A percentile compares a stretch with the other conserved stretches of the same genome.
Evolutionary conservation across 176 grass and related monocot genomes (phyloP).

Genomic region (Eragrostis curvula): DNA sequence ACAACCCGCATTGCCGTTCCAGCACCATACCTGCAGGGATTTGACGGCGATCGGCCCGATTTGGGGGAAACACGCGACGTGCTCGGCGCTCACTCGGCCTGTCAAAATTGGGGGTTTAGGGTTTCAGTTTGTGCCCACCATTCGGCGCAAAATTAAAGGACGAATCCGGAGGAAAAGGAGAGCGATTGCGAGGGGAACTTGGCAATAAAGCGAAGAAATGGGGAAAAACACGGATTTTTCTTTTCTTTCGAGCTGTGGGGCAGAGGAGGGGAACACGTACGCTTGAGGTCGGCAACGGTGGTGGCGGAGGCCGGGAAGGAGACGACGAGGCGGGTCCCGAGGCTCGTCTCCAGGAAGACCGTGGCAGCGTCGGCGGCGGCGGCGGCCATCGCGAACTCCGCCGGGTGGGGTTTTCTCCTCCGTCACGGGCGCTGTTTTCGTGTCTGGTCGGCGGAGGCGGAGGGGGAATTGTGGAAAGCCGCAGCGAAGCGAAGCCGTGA

Average conservation of each 20-base stretch:
- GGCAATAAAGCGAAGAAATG: not conserved
- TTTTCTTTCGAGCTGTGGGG: not conserved
- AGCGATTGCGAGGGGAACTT: not conserved
- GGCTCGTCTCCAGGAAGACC: slow-evolving; percentile 35
- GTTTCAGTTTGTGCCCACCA: not conserved
- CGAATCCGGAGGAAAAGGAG: not conserved
- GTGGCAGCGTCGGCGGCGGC: slow-evolving; percentile 4
- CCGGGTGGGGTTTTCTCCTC: not conserved
- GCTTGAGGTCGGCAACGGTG: slow-evolving; percentile 38
- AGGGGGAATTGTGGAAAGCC: too few relatives aligned
- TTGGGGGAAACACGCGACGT: not conserved
- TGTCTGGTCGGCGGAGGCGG: too few relatives aligned
- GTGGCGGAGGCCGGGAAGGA: slow-evolving; percentile 29
- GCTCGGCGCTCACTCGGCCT: not conserved
- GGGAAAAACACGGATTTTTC: not conserved
- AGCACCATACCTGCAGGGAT: not conserved
- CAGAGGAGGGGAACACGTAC: not conserved
- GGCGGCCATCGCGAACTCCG: slow-evolving; percentile 1
- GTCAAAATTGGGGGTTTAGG: not conserved
- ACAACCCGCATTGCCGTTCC: not conserved
- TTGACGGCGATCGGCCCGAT: not conserved
- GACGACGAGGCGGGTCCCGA: slow-evolving; percentile 23
- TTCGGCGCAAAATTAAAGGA: not conserved
- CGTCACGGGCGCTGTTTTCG: not conserved
- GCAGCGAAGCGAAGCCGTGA: too few relatives aligned